Evolutionary conservation across 1,139 yeast genomes (phyloP), one percentile per base, ranked within the genome.

Genomic region (Kazachstania sp.): DNA sequence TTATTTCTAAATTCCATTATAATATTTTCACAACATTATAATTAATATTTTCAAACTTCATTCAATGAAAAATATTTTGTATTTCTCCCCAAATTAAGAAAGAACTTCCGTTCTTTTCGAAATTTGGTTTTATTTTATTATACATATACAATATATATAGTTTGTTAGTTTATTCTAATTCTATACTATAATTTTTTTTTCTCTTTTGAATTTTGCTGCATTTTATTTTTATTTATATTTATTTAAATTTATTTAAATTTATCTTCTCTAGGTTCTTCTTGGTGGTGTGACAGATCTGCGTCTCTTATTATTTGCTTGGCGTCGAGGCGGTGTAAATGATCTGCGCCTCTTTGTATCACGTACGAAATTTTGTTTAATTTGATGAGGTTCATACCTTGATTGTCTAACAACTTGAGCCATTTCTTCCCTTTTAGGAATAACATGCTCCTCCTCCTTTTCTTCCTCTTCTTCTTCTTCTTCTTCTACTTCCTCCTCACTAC

Each of bases 311-410:
- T 20, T 20, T n/a, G 52, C 53, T 23, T 59, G 50, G 18, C 49
- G 48, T 39, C 60, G 49, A 36, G 59, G 57, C 13, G 63, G 58
- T 23, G 55, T 54, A 15, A 53, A 49, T 1, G 59, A 52, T 42
- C 59, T 50, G 29, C 37, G 48, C 11, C 50, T 51, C 37, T 31
- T 5, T 16, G 43, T 8, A 4, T 26, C 29, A 28, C 28, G 39
- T 5, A 8, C 20, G 11, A 15, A 11, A n/a, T 26, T 15, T 13
- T 20, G 28, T n/a, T 23, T n/a, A 12, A n/a, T 32, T 26, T 37
- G 34, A 18, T 26, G 34, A 5, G 48, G 43, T 15, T 32, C 39
- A 34, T 42, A 40, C 11, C 46, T 30, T n/a, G 40, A 40, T 4
- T 29, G 13, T 7, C 46, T 26, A 16, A 15, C 19, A 12, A 23